Percentiles rank a stretch among this genome's conserved stretches.
Conservation (phyloP, 495 filamentous ascomycete genomes). For the Extremus antarcticus region DNA sequence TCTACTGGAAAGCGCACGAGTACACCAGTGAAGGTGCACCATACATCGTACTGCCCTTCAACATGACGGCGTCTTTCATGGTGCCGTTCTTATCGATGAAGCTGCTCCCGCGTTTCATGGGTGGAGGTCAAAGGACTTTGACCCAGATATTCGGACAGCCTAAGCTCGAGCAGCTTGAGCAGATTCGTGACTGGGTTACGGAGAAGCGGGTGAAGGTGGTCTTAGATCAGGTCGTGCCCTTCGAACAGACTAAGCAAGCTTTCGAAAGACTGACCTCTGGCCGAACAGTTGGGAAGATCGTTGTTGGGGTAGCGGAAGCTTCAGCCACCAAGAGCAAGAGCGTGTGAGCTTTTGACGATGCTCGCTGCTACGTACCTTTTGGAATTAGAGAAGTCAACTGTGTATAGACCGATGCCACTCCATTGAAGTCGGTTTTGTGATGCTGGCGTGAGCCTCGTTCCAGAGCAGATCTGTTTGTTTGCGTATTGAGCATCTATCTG, state of each 20-base stretch:
- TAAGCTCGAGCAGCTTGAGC: slow-evolving; percentile 36
- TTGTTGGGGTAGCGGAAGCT: slow-evolving; percentile 41
- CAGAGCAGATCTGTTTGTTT: too few species aligned
- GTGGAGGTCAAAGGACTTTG: slow-evolving; percentile 52
- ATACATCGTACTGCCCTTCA: slow-evolving; percentile 43
- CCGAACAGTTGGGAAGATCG: slow-evolving; percentile 56
- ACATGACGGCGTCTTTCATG: slow-evolving; percentile 4
- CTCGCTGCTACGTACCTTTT: too few species aligned
- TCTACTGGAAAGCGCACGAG: slow-evolving; percentile 46
- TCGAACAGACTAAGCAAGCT: slow-evolving; percentile 51
- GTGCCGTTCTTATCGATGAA: slow-evolving; percentile 24
- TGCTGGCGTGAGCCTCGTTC: too few species aligned
- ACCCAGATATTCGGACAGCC: slow-evolving; percentile 34
- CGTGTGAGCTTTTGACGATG: too few species aligned
- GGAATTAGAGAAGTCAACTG: too few species aligned
- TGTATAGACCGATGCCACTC: too few species aligned
- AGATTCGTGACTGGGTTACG: slow-evolving; percentile 49
- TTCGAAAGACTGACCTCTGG: slow-evolving; percentile 52
- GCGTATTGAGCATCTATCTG: too few species aligned
- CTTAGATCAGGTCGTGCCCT: slow-evolving; percentile 49
- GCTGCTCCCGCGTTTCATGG: slow-evolving; percentile 47
- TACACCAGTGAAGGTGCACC: slow-evolving; percentile 21
- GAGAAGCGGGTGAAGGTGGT: slow-evolving; percentile 51
- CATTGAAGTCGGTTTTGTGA: too few species aligned
- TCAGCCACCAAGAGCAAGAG: too few species aligned